Evolutionary conservation across 768 basidiomycete species (phyloP), one percentile per base, ranked within the genome.

Genomic region (Pisolithus tinctorius): DNA sequence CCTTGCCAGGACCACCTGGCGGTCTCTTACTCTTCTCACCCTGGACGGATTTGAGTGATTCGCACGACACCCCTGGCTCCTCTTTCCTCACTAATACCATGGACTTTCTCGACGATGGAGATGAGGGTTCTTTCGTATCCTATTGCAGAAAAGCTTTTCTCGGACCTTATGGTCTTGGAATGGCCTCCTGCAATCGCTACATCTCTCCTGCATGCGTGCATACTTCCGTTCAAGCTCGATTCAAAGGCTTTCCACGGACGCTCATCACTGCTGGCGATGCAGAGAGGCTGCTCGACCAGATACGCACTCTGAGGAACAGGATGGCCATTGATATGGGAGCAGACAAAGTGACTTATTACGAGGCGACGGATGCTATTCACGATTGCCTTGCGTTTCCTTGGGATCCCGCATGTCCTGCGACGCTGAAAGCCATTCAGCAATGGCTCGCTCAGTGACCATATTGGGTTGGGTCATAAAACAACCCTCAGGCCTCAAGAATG

Each of bases 121-220:
- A 38, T 41, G 49, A 48, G 48, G 52, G 30, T 11, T 50, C 26
- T 41, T 57, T 42, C 17, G 60, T 55, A 11, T 47, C 52, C 29
- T 16, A 56, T 13, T 76, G 74, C 52, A 61, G 72, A 4, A 71
- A 69, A 46, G 72, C 79, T 0, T 78, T 81, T 53, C 54, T 74
- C 8, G 78, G 80, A 4, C 72, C 77, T 1, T 74, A 79, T 49
- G 78, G 76, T 10, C 55, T 69, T 2, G 74, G 67, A 5, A 72
- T 70, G 20, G 75, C 74, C 14, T 69, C 70, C 13, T 62, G 63
- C 13, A 82, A 77, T 56, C 68, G 69, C 30, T 84, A 82, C 55
- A 71, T 86, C 30, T 86, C 83, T 0, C 83, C 84, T 3, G 77
- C 76, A 9, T 81, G 78, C n/a, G 55, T 71, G 29, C 60, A 74